These are phyloP conservation scores for Raffaelea arxii DNA, from an alignment of 2,329 filamentous ascomycete species.

Conservation along the genomic window DNA sequence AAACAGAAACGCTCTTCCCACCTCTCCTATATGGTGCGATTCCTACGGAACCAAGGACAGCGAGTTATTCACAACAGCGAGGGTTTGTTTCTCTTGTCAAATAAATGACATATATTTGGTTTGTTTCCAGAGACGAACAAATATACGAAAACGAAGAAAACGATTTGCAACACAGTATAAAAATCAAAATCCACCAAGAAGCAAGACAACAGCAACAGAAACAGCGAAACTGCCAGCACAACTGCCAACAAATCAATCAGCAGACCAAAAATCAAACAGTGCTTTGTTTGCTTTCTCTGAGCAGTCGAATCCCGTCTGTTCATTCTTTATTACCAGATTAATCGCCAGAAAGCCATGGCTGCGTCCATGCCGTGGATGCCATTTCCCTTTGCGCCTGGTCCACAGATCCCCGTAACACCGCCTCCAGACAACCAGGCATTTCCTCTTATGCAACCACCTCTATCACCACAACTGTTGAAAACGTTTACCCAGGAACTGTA, in stretches of 20 bases:
- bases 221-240: not conserved
- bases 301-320: not conserved
- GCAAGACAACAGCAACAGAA: not conserved
- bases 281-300: not conserved
- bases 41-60: too few species aligned
- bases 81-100: too few species aligned
- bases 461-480: conserved; percentile 12
- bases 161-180: too few species aligned
- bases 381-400: conserved; percentile 19
- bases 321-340: not conserved
- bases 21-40: too few species aligned
- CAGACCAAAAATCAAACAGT: not conserved
- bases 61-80: too few species aligned
- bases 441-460: conserved; percentile 7
- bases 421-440: conserved; percentile 28
- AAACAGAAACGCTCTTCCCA: too few species aligned
- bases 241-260: not conserved
- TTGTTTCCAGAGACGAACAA: too few species aligned
- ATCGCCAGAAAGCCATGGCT: conserved; percentile 13
- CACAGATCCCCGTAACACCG: conserved; percentile 27
- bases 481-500: conserved; percentile 15
- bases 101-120: too few species aligned
- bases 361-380: conserved; percentile 18
- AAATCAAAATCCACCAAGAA: not conserved
- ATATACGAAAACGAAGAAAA: too few species aligned